phyloP scores from a whole-genome alignment of 2,329 filamentous ascomycete genomes.

The Fusarium incarnatum region DNA sequence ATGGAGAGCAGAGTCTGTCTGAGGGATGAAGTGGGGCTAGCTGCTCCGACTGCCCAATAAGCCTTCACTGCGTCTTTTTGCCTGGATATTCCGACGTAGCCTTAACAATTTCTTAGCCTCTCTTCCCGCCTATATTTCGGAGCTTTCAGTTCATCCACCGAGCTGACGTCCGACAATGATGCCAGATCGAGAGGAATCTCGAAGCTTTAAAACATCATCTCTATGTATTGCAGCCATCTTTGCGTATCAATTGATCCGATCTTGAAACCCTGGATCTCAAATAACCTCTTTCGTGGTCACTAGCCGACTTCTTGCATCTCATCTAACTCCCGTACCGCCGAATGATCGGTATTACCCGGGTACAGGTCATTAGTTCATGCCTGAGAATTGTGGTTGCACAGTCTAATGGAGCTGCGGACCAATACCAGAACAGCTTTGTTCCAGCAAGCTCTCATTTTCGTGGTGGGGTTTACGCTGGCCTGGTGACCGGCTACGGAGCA shows the following conservation, averaged over 20 bases:
- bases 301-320: constrained; percentile 38
- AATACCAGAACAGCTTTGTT: constrained; percentile 31
- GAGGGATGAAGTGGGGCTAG: constrained; percentile 56
- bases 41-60: constrained; percentile 53
- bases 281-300: constrained; percentile 12
- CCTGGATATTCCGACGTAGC: constrained; percentile 55
- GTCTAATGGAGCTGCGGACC: not conserved
- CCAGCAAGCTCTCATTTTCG: constrained; percentile 33
- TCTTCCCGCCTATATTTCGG: constrained; percentile 43
- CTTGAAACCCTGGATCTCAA: constrained; percentile 9
- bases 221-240: not conserved
- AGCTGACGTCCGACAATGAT: constrained; percentile 33
- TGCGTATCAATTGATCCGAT: constrained; percentile 30
- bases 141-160: constrained; percentile 40
- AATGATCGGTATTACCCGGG: constrained; percentile 48
- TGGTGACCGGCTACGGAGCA: constrained; percentile 41
- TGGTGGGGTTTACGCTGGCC: constrained; percentile 37
- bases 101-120: constrained; percentile 53
- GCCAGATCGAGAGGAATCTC: not conserved
- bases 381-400: constrained; percentile 42
- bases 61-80: constrained; percentile 52
- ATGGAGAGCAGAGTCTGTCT: constrained; percentile 57
- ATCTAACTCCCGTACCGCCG: constrained; percentile 47
- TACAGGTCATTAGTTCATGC: constrained; percentile 38
- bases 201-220: not conserved